Percentiles rank a stretch among this genome's conserved stretches.
Conservation (phyloP, 768 basidiomycete genomes). For the Mycena pura region DNA sequence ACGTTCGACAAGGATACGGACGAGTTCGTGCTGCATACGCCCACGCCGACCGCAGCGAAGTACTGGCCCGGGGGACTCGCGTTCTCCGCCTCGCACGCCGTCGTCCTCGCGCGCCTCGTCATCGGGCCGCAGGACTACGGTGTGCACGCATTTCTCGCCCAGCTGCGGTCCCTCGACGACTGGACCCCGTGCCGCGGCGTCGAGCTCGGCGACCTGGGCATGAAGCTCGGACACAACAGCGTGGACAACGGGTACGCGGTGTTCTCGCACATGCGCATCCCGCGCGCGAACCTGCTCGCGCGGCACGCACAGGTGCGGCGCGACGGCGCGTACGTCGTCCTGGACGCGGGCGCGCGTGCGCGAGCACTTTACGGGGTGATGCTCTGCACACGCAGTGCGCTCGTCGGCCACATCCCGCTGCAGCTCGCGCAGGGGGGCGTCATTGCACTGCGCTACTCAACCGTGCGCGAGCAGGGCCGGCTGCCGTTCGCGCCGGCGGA, state of each 20-base stretch:
- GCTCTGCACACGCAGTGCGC: slow-evolving; percentile 25
- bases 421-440: slow-evolving; percentile 34
- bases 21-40: slow-evolving; percentile 35
- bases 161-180: slow-evolving; percentile 33
- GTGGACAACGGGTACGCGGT: slow-evolving; percentile 35
- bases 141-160: slow-evolving; percentile 34
- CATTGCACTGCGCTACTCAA: slow-evolving; percentile 35
- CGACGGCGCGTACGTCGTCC: slow-evolving; percentile 29
- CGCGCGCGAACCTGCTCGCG: slow-evolving; percentile 33
- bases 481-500: slow-evolving; percentile 22
- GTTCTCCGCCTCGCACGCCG: slow-evolving; percentile 32
- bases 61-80: slow-evolving; percentile 36
- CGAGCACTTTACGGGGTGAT: slow-evolving; percentile 33
- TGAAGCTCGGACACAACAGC: slow-evolving; percentile 31
- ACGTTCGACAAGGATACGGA: slow-evolving; percentile 31
- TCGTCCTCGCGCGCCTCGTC: slow-evolving; percentile 34
- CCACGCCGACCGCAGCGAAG: slow-evolving; percentile 32
- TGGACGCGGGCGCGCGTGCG: slow-evolving; percentile 6
- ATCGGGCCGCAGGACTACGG: slow-evolving; percentile 26
- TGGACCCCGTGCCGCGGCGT: slow-evolving; percentile 30
- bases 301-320: slow-evolving; percentile 25
- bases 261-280: slow-evolving; percentile 32
- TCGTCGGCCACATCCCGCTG: slow-evolving; percentile 25
- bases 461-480: slow-evolving; percentile 35
- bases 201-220: slow-evolving; percentile 35